Base-by-base conservation (phyloP, 257 asterid species). In the Linaria vulgaris region DNA sequence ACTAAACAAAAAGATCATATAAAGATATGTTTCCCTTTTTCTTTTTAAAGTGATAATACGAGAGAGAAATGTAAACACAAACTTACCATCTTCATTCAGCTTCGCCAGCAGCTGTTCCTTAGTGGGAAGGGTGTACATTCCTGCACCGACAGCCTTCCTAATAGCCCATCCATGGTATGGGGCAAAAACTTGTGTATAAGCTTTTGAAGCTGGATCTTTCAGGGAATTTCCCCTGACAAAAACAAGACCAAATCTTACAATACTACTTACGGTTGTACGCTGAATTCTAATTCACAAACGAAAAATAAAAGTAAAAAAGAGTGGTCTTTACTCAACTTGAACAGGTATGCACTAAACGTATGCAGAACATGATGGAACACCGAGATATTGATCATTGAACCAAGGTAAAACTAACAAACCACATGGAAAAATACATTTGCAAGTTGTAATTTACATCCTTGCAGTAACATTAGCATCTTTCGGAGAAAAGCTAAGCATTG, bases 121-220 rank as follows among this genome's bases (percentile, higher is more conserved):
- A 3, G 96, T 83, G 16, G 98, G 98, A 68, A 92, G 95, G 57
- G 89, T 90, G 77, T 88, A 92, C 98, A 92, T 88, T 45, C 98
- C 98, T 1, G 95, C 96, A 54, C 72, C 76, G 24, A 87, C 96
- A 56, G 98, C 96, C 77, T 82, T 88, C 82, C 97, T 78, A 52
- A 92, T 86, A 56, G 84, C 91, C 98, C 98, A 88, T 64, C 86
- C 88, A 74, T 92, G 98, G 76, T 85, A 67, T 17, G 98, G 98
- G 71, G 98, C 90, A 74, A 88, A 85, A 14, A 92, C 98, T 68
- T 80, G 86, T 17, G 94, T 62, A 78, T 91, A 91, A 39, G 98
- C 95, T 67, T 76, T 92, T 23, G 97, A 88, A 27, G 98, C 97
- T 24, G 98, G 86, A 70, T 79, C 88, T 78, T 78, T 92, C 37